phyloP scores from a whole-genome alignment of 148 eudicot genomes.

The Chenopodium album region DNA sequence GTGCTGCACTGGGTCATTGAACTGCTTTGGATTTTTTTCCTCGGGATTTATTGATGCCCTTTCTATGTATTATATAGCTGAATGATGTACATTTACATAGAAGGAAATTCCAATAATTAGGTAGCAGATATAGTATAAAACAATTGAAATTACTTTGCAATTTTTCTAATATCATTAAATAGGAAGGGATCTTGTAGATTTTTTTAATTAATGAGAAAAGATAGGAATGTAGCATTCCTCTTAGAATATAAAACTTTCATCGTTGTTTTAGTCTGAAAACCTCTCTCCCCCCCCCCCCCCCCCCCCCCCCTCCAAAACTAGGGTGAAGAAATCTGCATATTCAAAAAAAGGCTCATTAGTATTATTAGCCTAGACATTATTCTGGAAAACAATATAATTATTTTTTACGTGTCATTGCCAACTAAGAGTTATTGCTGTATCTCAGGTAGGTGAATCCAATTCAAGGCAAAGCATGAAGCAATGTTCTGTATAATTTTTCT shows the following conservation, averaged over 20 bases:
- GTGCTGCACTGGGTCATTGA: neutral
- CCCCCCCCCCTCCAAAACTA: neutral
- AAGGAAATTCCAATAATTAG: neutral
- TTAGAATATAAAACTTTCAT: neutral
- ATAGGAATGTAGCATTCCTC: neutral
- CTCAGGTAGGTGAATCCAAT: neutral
- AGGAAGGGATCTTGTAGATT: neutral
- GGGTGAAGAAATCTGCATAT: neutral
- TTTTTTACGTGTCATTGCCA: neutral
- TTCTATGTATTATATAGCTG: neutral
- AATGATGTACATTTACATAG: neutral
- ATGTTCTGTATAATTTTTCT: neutral
- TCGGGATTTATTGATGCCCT: neutral
- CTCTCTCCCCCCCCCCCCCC: neutral
- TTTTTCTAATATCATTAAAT: neutral
- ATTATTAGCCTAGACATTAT: neutral
- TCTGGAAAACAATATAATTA: neutral
- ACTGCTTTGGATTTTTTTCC: neutral
- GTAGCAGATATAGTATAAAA: neutral
- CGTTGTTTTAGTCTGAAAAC: neutral
- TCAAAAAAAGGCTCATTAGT: neutral
- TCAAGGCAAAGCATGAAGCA: constrained; percentile 14
- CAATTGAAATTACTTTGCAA: neutral
- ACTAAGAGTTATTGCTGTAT: neutral
- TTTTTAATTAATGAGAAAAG: neutral